Evolutionary conservation across 1,284 basidiomycete species (phyloP), one percentile per base, ranked within the genome.

Genomic region (Psilocybe mexicana): DNA sequence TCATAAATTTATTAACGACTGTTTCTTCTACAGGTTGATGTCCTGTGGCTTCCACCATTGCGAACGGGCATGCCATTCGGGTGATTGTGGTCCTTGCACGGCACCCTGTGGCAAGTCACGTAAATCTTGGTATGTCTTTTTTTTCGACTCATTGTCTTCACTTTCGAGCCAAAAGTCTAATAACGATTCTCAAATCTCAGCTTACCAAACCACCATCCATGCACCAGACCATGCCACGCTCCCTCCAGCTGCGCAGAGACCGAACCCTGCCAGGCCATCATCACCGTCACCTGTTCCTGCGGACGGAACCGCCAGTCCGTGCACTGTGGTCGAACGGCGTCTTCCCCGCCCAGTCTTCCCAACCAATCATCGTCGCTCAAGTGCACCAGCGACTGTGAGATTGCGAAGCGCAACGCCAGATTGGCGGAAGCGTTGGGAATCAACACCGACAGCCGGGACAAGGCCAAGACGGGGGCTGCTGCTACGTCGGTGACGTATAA

Each of bases 391-490:
- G 92, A 95, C 57, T 96, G 94, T 66, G 77, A 77, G 24, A 78
- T 93, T 33, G 90, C 88, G 47, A 92, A 94, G 70, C 83, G 95
- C 7, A 96, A 96, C 65, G 90, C 88, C 0, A 77, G 86, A 33
- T 75, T 98, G 6, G 94, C 95, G 1, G 92, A 94, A 45, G 95
- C 94, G 0, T 74, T 98, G 5, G 93, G 93, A 0, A 94, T 97
- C 67, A 85, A 72, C 51, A 67, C 78, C 1, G 82, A 82, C 23
- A 71, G 58, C 59, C 72, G 57, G 52, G 71, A 69, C 35, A 71
- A 70, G 55, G 63, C 30, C 35, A 71, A 70, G 55, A 63, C 30
- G 30, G 30, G 30, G 4, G 30, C 5, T 33, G 30, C 43, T 1
- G 45, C 58, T 11, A 60, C 52, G 12, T 76, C 75, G 36, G 79